Evolutionary conservation across 768 basidiomycete species (phyloP).

Genomic region (Tulasnella sp.): DNA sequence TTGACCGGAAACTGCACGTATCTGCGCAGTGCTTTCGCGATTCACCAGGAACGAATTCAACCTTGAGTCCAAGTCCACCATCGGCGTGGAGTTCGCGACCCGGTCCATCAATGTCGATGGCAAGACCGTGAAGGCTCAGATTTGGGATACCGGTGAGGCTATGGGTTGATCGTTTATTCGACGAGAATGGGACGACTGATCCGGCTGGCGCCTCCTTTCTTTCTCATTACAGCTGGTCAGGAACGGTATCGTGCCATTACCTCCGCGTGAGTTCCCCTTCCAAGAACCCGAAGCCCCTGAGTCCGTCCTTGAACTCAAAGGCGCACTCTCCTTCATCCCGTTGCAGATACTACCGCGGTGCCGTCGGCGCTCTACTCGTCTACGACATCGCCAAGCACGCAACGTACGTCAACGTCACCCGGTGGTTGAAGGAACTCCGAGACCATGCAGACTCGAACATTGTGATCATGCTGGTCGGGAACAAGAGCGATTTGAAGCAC

Average conservation of each 20-base stretch:
- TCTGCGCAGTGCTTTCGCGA: slow-evolving; percentile 82
- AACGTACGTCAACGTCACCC: slow-evolving; percentile 85
- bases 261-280: slow-evolving; percentile 27
- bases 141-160: slow-evolving; percentile 92
- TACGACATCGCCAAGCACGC: slow-evolving; percentile 92
- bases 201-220: neutral
- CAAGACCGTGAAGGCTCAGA: slow-evolving; percentile 94
- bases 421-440: slow-evolving; percentile 95
- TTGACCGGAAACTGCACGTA: neutral
- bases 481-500: slow-evolving; percentile 99
- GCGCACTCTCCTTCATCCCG: neutral
- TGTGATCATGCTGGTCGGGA: slow-evolving; percentile 92
- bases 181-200: neutral
- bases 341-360: slow-evolving; percentile 89
- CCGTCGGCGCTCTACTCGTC: slow-evolving; percentile 83
- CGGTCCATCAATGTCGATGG: slow-evolving; percentile 90
- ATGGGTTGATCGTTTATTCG: neutral
- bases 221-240: slow-evolving; percentile 30
- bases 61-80: slow-evolving; percentile 97
- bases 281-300: neutral
- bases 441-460: slow-evolving; percentile 92
- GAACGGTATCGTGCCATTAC: slow-evolving; percentile 42
- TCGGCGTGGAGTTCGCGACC: slow-evolving; percentile 98
- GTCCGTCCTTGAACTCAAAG: neutral
- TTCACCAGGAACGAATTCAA: slow-evolving; percentile 99